Conservation (phyloP, 331 rosid species). For the Malus hybrid region DNA sequence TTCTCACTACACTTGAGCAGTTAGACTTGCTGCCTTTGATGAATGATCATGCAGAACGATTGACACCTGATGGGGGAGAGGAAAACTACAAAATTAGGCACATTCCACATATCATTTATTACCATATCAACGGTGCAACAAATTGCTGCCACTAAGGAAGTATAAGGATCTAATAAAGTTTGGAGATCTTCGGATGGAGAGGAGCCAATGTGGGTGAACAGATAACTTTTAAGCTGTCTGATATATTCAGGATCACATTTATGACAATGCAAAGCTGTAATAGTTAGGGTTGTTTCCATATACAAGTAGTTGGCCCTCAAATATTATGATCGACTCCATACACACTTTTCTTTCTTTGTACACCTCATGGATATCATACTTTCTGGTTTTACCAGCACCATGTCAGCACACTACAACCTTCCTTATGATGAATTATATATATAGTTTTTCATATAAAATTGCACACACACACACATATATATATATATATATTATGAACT, state of each 20-base stretch:
- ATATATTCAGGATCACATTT: neutral
- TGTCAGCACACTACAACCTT: too few relatives aligned
- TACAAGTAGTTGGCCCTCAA: too few relatives aligned
- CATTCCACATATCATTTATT: constrained; percentile 1
- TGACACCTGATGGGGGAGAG: constrained; percentile 17
- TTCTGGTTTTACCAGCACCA: too few relatives aligned
- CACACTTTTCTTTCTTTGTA: too few relatives aligned
- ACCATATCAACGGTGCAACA: neutral
- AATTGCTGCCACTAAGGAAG: neutral
- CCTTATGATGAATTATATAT: too few relatives aligned
- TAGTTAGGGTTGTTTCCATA: too few relatives aligned
- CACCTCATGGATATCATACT: too few relatives aligned
- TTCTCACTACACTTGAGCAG: constrained; percentile 5
- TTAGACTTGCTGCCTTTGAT: constrained; percentile 4
- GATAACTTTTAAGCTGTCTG: neutral
- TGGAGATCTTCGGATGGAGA: neutral
- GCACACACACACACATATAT: too few relatives aligned
- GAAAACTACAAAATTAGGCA: constrained; percentile 17
- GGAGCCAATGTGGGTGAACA: neutral
- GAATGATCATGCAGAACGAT: constrained; percentile 13
- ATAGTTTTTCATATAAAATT: too few relatives aligned
- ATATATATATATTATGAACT: too few relatives aligned
- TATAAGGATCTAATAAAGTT: neutral
- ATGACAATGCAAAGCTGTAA: too few relatives aligned
- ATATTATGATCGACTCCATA: too few relatives aligned